Evolutionary conservation across 768 basidiomycete genomes (phyloP).

Genomic region (Trametes sanguinea): DNA sequence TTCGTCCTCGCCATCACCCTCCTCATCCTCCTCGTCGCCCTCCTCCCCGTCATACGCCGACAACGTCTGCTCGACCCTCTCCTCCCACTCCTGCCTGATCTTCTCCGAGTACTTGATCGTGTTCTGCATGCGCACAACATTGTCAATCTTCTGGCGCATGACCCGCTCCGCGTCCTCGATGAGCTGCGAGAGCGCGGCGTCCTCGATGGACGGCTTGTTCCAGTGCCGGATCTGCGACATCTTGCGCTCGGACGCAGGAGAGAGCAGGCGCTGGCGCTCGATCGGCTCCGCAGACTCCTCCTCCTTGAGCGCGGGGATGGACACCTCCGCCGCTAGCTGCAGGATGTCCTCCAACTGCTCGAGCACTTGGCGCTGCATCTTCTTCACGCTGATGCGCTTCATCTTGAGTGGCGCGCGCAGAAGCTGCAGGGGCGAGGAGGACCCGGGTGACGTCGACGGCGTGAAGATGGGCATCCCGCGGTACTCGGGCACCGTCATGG

Average conservation of each 20-base stretch:
- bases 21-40: conserved; percentile 45
- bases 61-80: conserved; percentile 73
- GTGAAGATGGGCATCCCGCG: conserved; percentile 84
- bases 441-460: conserved; percentile 68
- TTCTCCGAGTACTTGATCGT: conserved; percentile 97
- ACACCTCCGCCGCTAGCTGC: conserved; percentile 75
- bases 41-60: conserved; percentile 60
- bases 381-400: conserved; percentile 79
- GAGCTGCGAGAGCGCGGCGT: conserved; percentile 79
- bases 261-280: conserved; percentile 87
- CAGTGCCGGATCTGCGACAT: conserved; percentile 83
- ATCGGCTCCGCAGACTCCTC: conserved; percentile 91
- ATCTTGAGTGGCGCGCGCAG: conserved; percentile 68
- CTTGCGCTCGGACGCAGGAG: conserved; percentile 86
- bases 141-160: conserved; percentile 92
- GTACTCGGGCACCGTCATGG: conserved; percentile 73
- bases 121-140: conserved; percentile 93
- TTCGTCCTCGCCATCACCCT: conserved; percentile 34
- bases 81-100: conserved; percentile 96
- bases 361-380: conserved; percentile 75
- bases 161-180: conserved; percentile 86
- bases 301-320: conserved; percentile 87
- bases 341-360: conserved; percentile 89
- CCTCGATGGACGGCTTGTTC: conserved; percentile 84
- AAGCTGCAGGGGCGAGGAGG: conserved; percentile 74